A percentile compares a stretch with the other conserved stretches of the same genome.
phyloP scores from a whole-genome alignment of 169 alveolate genomes.

The Blepharisma undulans region DNA sequence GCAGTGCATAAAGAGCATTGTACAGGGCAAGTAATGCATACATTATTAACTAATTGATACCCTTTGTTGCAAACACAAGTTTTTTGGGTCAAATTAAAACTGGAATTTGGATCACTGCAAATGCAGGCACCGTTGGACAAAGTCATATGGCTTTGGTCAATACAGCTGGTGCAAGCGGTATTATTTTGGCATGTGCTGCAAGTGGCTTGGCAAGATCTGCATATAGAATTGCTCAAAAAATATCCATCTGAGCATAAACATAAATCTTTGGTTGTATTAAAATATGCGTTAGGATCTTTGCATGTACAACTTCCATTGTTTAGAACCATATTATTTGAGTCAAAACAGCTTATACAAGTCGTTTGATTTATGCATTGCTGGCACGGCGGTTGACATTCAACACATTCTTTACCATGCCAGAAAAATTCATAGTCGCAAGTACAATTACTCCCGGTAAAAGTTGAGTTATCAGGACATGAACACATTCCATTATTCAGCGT shows the following conservation, averaged over 20 bases:
- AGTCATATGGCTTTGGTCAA: background rate
- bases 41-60: background rate
- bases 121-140: background rate
- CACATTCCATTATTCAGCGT: background rate
- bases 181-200: background rate
- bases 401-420: background rate
- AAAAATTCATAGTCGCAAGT: background rate
- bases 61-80: background rate
- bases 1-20: background rate
- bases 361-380: background rate
- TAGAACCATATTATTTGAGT: background rate
- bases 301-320: background rate
- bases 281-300: background rate
- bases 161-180: background rate
- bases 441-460: background rate
- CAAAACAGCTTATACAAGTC: background rate
- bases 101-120: background rate
- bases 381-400: background rate
- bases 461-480: background rate
- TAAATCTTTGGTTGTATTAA: background rate
- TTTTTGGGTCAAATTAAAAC: background rate
- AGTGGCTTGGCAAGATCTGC: background rate
- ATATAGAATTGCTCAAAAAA: background rate
- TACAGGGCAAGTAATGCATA: background rate
- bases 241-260: background rate